A percentile compares a stretch with the other conserved stretches of the same genome.
Conservation (phyloP, 495 filamentous ascomycete genomes). For the Melanomma pulvis-pyrius region DNA sequence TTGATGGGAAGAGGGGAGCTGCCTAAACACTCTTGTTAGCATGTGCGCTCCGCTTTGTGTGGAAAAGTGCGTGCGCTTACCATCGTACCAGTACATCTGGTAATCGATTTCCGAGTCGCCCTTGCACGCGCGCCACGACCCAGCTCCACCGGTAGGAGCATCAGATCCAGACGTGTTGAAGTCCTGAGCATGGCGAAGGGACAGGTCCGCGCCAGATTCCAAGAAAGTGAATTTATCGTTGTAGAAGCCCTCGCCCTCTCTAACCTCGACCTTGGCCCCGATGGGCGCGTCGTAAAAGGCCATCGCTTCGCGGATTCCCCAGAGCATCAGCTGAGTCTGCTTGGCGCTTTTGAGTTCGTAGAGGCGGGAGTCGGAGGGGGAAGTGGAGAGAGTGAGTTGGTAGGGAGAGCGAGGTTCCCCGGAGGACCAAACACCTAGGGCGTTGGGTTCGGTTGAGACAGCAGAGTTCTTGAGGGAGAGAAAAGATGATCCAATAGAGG, state of each 20-base stretch:
- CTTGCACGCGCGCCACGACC: conserved; percentile 1
- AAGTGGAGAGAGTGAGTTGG: neutral
- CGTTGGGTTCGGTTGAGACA: neutral
- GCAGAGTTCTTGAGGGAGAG: neutral
- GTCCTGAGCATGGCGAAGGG: neutral
- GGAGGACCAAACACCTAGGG: conserved; percentile 6
- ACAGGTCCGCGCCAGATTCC: neutral
- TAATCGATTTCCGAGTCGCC: conserved; percentile 3
- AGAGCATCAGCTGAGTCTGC: neutral
- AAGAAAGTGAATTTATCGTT: conserved; percentile 2
- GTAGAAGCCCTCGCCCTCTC: neutral
- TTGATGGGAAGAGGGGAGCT: conserved; percentile 10
- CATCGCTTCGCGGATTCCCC: neutral
- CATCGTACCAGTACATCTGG: conserved; percentile 16
- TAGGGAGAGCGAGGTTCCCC: neutral
- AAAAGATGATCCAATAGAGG: neutral
- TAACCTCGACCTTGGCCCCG: neutral
- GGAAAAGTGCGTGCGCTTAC: neutral
- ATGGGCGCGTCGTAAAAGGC: neutral
- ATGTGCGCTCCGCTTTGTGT: neutral
- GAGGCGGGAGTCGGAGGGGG: neutral
- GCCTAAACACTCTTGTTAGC: neutral
- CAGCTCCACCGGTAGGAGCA: neutral
- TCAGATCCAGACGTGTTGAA: neutral
- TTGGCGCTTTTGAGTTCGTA: neutral